Evolutionary conservation across 2,329 filamentous ascomycete genomes (phyloP), one percentile per base, ranked within the genome.

Genomic region (Fusarium liriodendri): DNA sequence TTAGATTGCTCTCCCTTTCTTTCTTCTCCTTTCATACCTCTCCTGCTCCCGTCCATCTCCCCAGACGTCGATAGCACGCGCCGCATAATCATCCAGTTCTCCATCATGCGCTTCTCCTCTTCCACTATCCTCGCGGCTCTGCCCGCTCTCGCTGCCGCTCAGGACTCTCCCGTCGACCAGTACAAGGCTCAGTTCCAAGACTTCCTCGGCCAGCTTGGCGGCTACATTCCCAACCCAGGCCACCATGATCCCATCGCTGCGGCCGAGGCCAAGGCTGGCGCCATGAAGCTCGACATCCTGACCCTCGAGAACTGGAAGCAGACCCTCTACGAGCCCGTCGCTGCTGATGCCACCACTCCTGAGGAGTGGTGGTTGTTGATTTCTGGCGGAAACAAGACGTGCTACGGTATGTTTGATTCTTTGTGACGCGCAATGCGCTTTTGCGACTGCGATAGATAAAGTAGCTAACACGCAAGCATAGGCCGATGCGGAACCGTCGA

Each of bases 281-380:
- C 80, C 50, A 81, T 84, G 81, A 82, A 81, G 84, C 89, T 80
- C 81, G 88, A 82, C 59, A 80, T 80, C 59, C 81, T 96, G 76
- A 92, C 90, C 6, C 85, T 94, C 66, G 85, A 91, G 73, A 93
- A 92, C 87, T 94, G 93, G 92, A 89, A 91, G 81, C 84, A 92
- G 29, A 89, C 91, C 4, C 85, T 96, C 69, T 91, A 89, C 79
- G 85, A 85, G 60, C 89, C 90, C 33, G 89, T 93, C 67, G 85
- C 89, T 70, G 83, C 89, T 10, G 89, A 83, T 32, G 87, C 89
- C 71, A 88, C 89, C 13, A 87, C 86, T 71, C 92, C 93, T 6
- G 92, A 93, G 83, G 92, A 95, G 83, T 95, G 92, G 92, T 91
- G 93, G 87, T 85, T 96, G 70, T 87, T 93, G 75, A 84, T 94